Conservation (phyloP, 2,329 filamentous ascomycete genomes). For the Aspergillus clavatus region DNA sequence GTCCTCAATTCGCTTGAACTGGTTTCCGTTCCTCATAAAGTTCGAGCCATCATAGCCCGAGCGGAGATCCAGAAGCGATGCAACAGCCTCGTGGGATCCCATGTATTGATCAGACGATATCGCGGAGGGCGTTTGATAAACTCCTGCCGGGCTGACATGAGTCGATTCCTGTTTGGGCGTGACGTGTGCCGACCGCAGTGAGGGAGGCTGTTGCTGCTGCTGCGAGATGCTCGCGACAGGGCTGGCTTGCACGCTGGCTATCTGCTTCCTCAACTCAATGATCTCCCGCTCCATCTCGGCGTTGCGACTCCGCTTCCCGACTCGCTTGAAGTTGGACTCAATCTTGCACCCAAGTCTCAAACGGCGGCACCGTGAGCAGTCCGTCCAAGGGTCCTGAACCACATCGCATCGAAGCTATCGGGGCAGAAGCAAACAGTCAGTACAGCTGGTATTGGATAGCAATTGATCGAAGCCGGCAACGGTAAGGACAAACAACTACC, state of each 20-base stretch:
- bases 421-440: constrained; percentile 9
- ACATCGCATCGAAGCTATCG: constrained; percentile 62
- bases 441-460: not conserved
- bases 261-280: constrained; percentile 46
- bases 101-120: constrained; percentile 41
- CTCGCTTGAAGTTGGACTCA: constrained; percentile 63
- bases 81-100: constrained; percentile 48
- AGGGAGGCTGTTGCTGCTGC: constrained; percentile 20
- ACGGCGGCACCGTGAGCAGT: constrained; percentile 59
- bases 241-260: constrained; percentile 35
- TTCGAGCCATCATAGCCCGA: constrained; percentile 42
- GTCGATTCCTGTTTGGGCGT: constrained; percentile 36
- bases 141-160: constrained; percentile 29
- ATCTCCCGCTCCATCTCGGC: constrained; percentile 59
- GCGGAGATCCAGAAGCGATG: constrained; percentile 47
- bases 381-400: constrained; percentile 57
- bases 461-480: not conserved
- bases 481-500: constrained; percentile 15
- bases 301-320: constrained; percentile 63
- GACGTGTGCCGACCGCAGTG: constrained; percentile 21
- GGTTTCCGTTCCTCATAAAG: constrained; percentile 47
- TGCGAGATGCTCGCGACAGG: constrained; percentile 18
- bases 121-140: constrained; percentile 33
- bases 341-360: constrained; percentile 62
- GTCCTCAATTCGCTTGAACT: constrained; percentile 50